These are phyloP conservation scores for Tolypocladium album DNA, from an alignment of 2,329 filamentous ascomycete genomes.

Conservation along the genomic window DNA sequence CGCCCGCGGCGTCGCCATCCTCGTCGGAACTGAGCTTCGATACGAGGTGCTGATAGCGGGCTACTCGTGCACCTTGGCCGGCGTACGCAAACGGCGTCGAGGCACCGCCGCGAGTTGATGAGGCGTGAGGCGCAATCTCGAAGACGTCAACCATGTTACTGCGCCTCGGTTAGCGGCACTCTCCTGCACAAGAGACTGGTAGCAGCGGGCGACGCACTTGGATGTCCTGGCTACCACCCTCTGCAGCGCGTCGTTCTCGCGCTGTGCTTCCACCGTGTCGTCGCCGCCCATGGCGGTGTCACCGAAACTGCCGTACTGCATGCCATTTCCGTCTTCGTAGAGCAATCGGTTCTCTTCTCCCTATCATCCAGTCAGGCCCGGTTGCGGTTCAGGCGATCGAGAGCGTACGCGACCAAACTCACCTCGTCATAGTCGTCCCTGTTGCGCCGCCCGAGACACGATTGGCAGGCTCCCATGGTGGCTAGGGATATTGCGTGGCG, in stretches of 20 bases:
- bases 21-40: slow-evolving; percentile 43
- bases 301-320: slow-evolving; percentile 53
- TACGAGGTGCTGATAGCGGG: slow-evolving; percentile 51
- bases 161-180: not conserved
- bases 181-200: not conserved
- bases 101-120: slow-evolving; percentile 21
- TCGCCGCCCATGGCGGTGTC: slow-evolving; percentile 43
- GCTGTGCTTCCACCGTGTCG: slow-evolving; percentile 51
- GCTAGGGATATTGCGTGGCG: not conserved
- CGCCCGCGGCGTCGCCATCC: slow-evolving; percentile 25
- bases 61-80: slow-evolving; percentile 43
- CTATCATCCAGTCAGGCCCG: slow-evolving; percentile 18
- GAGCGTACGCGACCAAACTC: slow-evolving; percentile 8
- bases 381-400: not conserved
- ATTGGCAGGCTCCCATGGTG: slow-evolving; percentile 50
- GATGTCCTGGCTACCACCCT: slow-evolving; percentile 53
- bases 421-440: slow-evolving; percentile 46
- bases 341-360: slow-evolving; percentile 48
- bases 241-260: slow-evolving; percentile 54
- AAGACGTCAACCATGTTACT: slow-evolving; percentile 61
- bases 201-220: slow-evolving; percentile 33
- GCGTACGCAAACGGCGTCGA: slow-evolving; percentile 34
- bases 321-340: slow-evolving; percentile 47
- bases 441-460: slow-evolving; percentile 44
- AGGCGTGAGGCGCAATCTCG: slow-evolving; percentile 47